These are phyloP conservation scores for Aegilops umbellulata DNA, from an alignment of 176 grass and related monocot genomes.

Conservation along the genomic window DNA sequence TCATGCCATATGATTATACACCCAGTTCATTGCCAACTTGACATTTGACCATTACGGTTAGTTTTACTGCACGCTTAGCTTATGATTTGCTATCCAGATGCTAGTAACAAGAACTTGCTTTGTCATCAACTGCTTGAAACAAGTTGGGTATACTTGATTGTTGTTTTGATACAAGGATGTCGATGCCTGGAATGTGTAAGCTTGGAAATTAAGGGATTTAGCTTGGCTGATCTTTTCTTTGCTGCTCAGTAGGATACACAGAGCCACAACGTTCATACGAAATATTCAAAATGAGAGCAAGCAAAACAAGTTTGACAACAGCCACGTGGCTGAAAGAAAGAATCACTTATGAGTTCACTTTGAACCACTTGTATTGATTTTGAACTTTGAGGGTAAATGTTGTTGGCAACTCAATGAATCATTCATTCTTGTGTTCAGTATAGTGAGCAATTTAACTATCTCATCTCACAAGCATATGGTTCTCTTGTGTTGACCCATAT, in stretches of 20 bases:
- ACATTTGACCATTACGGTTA: neutral
- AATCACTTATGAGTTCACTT: neutral
- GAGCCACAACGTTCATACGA: neutral
- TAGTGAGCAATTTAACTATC: neutral
- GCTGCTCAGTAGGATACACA: no score
- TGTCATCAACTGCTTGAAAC: neutral
- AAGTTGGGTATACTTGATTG: constrained; percentile 8
- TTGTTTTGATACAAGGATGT: neutral
- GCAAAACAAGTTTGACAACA: neutral
- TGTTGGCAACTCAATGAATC: neutral
- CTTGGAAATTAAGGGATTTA: neutral
- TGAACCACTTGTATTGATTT: neutral
- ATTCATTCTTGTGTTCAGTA: neutral
- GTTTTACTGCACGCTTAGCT: neutral
- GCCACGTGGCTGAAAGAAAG: neutral
- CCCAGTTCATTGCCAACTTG: neutral
- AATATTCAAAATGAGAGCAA: neutral
- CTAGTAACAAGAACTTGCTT: neutral
- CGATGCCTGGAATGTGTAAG: neutral
- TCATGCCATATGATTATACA: neutral
- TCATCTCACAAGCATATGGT: neutral
- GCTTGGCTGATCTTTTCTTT: neutral
- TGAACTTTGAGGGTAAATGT: neutral
- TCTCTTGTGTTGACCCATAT: neutral
- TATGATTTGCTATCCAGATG: neutral